Percentiles rank a stretch among this genome's conserved stretches.
Conservation (phyloP, 2,329 filamentous ascomycete genomes). For the Beauveria bassiana region DNA sequence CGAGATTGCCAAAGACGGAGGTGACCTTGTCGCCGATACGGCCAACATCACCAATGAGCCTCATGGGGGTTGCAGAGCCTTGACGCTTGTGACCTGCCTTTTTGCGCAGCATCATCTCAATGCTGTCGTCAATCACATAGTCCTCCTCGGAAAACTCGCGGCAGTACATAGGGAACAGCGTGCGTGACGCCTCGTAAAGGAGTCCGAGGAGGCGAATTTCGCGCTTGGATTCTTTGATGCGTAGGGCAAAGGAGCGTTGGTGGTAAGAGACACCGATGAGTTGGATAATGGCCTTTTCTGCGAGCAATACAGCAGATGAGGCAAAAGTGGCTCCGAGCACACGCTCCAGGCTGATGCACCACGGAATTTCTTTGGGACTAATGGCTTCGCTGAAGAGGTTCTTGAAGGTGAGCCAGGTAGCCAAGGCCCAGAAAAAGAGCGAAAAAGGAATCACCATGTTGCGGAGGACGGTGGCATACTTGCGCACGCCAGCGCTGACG, state of each 20-base stretch:
- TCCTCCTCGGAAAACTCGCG: conserved; percentile 87
- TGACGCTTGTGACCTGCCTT: conserved; percentile 40
- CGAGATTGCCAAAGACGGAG: conserved; percentile 85
- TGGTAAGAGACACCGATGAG: conserved; percentile 81
- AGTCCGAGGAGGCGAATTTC: conserved; percentile 74
- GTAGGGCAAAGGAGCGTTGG: conserved; percentile 70
- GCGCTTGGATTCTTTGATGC: conserved; percentile 85
- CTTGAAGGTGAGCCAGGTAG: conserved; percentile 54
- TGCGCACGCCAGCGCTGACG: conserved; percentile 60
- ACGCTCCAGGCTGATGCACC: conserved; percentile 52
- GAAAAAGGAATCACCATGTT: conserved; percentile 60
- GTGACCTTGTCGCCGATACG: conserved; percentile 90
- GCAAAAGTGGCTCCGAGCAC: conserved; percentile 61
- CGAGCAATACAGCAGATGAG: conserved; percentile 62
- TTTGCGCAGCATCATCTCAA: conserved; percentile 58
- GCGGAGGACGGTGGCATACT: conserved; percentile 59
- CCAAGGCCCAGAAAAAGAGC: conserved; percentile 61
- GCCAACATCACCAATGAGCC: conserved; percentile 67
- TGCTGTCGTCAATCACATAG: conserved; percentile 79
- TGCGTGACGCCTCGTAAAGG: conserved; percentile 83
- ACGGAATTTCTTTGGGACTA: conserved; percentile 31
- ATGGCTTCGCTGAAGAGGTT: conserved; percentile 36
- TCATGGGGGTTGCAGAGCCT: conserved; percentile 69
- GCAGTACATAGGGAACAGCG: conserved; percentile 88
- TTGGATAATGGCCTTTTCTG: conserved; percentile 73